Evolutionary conservation across 1,284 basidiomycete genomes (phyloP).

Genomic region (Hymenochaete sp.): DNA sequence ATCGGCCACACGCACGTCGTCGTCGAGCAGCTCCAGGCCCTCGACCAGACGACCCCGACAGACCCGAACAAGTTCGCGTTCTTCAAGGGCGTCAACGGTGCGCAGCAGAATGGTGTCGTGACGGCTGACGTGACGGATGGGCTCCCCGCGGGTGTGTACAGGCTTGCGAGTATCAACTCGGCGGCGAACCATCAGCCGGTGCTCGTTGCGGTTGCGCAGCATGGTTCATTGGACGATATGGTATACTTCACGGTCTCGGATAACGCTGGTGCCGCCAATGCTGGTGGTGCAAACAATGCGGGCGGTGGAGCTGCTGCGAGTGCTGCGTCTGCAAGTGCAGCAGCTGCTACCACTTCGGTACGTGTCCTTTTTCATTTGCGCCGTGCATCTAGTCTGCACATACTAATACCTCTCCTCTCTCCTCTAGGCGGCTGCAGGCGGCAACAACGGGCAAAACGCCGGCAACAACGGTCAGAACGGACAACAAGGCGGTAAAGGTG

Average conservation of each 20-base stretch:
- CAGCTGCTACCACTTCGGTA: conserved; percentile 11
- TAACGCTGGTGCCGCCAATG: conserved; percentile 13
- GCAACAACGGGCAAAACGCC: conserved; percentile 8
- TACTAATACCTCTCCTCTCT: conserved; percentile 4
- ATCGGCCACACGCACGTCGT: conserved; percentile 59
- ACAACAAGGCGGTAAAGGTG: conserved; percentile 5
- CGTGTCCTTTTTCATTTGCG: not conserved
- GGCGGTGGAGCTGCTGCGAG: conserved; percentile 20
- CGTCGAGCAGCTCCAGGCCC: conserved; percentile 42
- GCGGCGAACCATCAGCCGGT: conserved; percentile 63
- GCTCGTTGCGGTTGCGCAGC: conserved; percentile 53
- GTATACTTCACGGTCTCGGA: conserved; percentile 39
- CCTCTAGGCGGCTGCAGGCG: conserved; percentile 17
- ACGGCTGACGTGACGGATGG: conserved; percentile 46
- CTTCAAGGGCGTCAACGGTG: conserved; percentile 58
- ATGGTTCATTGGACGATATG: conserved; percentile 48
- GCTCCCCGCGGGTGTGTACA: conserved; percentile 53
- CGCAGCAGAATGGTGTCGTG: conserved; percentile 41
- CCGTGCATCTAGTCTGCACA: conserved; percentile 12
- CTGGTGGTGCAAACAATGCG: conserved; percentile 11
- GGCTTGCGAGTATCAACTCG: conserved; percentile 47
- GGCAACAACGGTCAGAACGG: conserved; percentile 12
- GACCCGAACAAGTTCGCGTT: conserved; percentile 53
- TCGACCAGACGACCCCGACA: conserved; percentile 42
- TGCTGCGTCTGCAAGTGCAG: conserved; percentile 19